Evolutionary conservation across 1,139 yeast species (phyloP), one percentile per base, ranked within the genome.

Genomic region (Debaryomyces sp.): DNA sequence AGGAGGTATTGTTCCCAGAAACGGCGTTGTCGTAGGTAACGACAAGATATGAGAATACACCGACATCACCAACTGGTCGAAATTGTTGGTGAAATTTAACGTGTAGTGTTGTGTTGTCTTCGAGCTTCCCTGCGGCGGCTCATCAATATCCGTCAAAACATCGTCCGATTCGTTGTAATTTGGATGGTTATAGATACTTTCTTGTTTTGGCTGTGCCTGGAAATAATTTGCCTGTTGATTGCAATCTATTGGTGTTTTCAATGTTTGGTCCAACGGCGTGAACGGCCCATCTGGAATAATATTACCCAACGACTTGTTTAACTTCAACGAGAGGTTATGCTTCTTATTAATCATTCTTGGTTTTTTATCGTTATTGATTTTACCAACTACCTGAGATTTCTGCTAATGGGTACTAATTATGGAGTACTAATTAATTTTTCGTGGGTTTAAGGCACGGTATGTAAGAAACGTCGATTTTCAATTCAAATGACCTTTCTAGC

Each of bases 21-120:
- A 75, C 9, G 80, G 80, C 6, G 80, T 75, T 4, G 80, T 75
- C 12, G 80, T 75, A 36, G 80, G 80, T 47, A 71, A 66, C 27
- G 74, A 64, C 46, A 75, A 61, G 33, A 74, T 62, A 44, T 69
- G 65, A 27, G 68, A 61, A 56, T 75, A 75, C 4, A 71, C 57
- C 15, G 68, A 54, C 64, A 73, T 57, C 12, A 75, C 67, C 46
- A 75, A 59, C 55, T 66, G 72, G 53, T 75, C 80, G 51, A 75
- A 75, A 12, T 46, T 54, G 9, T 67, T 61, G 8, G 75, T 73
- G 55, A 75, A 75, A 43, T 60, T 59, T 27, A 75, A 57, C 23
- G 77, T 60, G 52, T 73, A 75, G 48, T 60, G 66, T 43, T 66
- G 65, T 33, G 66, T 59, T n/a, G 61, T 56, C 47, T 63, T 67